Percentiles rank a stretch among this genome's conserved stretches.
phyloP scores from a whole-genome alignment of 805 yeast species.

The Saturnispora serradocipensis region DNA sequence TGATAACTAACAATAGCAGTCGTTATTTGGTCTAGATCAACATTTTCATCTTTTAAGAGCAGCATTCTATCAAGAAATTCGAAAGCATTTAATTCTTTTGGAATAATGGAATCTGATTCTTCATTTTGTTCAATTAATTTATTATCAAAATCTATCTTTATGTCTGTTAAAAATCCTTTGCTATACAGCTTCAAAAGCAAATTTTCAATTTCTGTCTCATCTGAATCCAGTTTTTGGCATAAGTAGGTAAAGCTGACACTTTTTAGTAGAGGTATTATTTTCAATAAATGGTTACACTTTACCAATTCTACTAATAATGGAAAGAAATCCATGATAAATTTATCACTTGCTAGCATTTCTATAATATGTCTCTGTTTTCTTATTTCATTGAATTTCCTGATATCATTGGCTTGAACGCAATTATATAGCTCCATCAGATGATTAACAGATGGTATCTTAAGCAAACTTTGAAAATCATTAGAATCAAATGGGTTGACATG shows the following conservation, averaged over 20 bases:
- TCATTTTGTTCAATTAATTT: constrained; percentile 12
- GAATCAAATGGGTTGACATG: constrained; percentile 66
- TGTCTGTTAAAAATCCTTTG: constrained; percentile 18
- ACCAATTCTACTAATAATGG: constrained; percentile 21
- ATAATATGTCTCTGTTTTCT: constrained; percentile 6
- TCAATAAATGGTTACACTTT: constrained; percentile 18
- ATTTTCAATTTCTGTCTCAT: constrained; percentile 14
- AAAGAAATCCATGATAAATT: constrained; percentile 17
- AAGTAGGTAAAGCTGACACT: constrained; percentile 18
- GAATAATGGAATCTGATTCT: not conserved
- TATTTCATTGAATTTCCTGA: constrained; percentile 17
- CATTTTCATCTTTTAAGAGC: not conserved
- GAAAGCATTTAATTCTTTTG: not conserved
- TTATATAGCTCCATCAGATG: constrained; percentile 22
- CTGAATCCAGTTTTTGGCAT: constrained; percentile 15
- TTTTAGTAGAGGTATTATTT: constrained; percentile 17
- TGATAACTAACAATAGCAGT: not conserved
- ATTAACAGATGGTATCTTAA: constrained; percentile 15
- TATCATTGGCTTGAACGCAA: constrained; percentile 20
- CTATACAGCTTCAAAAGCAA: constrained; percentile 20
- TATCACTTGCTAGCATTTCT: constrained; percentile 10
- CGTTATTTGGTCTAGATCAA: not conserved
- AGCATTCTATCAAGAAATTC: constrained; percentile 1
- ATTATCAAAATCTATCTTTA: constrained; percentile 22
- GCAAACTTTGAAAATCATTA: constrained; percentile 46